Percentiles rank a stretch among this genome's conserved stretches.
These are phyloP conservation scores for Candida wancherniae DNA, from an alignment of 805 yeast species.

Conservation along the genomic window DNA sequence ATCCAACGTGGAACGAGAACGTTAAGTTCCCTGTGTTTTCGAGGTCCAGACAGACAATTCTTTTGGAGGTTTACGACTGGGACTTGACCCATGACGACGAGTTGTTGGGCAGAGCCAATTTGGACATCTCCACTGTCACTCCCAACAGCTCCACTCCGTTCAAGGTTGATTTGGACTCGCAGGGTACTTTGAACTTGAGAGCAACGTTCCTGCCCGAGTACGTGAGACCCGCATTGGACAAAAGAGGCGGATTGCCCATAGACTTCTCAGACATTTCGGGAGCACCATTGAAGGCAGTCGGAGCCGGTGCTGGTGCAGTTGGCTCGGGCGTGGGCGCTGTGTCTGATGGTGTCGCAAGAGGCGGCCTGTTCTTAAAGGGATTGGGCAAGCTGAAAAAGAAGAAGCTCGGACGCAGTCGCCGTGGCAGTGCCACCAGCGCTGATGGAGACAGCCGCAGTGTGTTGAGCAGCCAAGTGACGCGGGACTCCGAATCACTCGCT, in stretches of 20 bases:
- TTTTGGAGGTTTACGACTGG: constrained; percentile 64
- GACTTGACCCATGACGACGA: constrained; percentile 71
- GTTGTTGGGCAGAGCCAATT: constrained; percentile 45
- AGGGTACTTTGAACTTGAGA: constrained; percentile 53
- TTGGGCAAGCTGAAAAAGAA: constrained; percentile 22
- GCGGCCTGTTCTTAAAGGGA: constrained; percentile 39
- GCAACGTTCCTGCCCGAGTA: constrained; percentile 62
- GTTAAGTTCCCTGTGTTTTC: constrained; percentile 58
- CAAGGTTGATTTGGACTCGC: constrained; percentile 52
- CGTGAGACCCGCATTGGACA: constrained; percentile 52
- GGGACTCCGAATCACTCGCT: no score
- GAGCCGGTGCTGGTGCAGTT: constrained; percentile 39
- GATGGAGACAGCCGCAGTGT: no score
- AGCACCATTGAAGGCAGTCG: constrained; percentile 44
- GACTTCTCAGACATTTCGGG: constrained; percentile 38
- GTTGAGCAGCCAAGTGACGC: no score
- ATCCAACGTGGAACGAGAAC: constrained; percentile 75
- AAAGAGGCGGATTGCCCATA: constrained; percentile 37
- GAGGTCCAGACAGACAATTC: constrained; percentile 48
- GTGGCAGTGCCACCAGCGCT: no score
- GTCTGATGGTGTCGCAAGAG: constrained; percentile 44
- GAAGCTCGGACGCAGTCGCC: no score
- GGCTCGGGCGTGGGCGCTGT: constrained; percentile 46
- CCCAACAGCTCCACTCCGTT: constrained; percentile 44
- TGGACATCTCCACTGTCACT: constrained; percentile 49